A percentile compares a stretch with the other conserved stretches of the same genome.
Evolutionary conservation across 2,329 filamentous ascomycete species (phyloP).

Genomic region (Aschersonia sp.): DNA sequence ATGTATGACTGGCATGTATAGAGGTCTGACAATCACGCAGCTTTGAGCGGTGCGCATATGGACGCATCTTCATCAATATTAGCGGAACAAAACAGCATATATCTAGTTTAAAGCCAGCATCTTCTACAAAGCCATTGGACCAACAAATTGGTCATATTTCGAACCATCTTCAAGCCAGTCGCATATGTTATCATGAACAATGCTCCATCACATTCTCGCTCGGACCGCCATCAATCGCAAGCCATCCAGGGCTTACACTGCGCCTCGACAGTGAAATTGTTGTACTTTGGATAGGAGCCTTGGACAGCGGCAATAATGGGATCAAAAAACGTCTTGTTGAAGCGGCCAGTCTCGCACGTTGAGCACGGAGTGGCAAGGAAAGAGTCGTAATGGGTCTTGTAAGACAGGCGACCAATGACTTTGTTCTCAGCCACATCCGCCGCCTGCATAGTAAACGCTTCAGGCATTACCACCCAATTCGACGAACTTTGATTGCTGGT

Average conservation of each 20-base stretch:
- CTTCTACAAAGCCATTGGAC: neutral
- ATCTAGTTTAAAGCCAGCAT: neutral
- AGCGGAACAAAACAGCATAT: neutral
- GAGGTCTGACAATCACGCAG: no score
- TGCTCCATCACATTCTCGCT: neutral
- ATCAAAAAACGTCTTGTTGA: slow-evolving; percentile 21
- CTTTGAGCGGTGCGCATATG: no score
- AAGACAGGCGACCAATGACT: slow-evolving; percentile 19
- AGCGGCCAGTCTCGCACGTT: slow-evolving; percentile 19
- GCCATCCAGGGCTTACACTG: slow-evolving; percentile 24
- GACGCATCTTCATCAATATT: no score
- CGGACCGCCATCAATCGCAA: slow-evolving; percentile 10
- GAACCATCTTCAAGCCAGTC: neutral
- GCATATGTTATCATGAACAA: neutral
- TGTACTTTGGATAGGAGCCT: slow-evolving; percentile 22
- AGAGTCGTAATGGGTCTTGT: slow-evolving; percentile 22
- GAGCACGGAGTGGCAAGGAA: slow-evolving; percentile 21
- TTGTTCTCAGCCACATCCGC: slow-evolving; percentile 17
- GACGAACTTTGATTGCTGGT: slow-evolving; percentile 12
- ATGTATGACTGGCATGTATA: no score
- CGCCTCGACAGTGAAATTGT: slow-evolving; percentile 21
- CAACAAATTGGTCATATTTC: neutral
- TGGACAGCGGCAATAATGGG: slow-evolving; percentile 22
- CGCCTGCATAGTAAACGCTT: slow-evolving; percentile 19
- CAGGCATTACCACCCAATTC: slow-evolving; percentile 25